Conservation (phyloP, 345 rosid species). For the Theobroma cacao region DNA sequence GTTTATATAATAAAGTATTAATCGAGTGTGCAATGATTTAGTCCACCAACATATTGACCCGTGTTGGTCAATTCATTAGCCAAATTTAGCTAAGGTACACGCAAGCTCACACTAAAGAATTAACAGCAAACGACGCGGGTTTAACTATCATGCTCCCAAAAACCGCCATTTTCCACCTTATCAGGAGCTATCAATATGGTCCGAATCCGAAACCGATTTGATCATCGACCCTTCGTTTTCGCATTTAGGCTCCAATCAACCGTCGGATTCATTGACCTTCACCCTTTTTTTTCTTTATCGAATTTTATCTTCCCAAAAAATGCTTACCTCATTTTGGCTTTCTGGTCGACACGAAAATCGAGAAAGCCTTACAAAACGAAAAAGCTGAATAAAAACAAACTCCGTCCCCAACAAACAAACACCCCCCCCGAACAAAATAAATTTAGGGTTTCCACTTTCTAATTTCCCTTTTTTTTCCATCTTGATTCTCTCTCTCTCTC, state of each 20-base stretch:
- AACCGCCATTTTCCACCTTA: background rate
- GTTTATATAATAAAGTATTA: no score
- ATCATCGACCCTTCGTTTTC: background rate
- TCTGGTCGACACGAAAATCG: background rate
- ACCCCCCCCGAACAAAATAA: background rate
- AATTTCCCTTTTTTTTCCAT: background rate
- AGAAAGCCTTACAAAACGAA: slow-evolving; percentile 6
- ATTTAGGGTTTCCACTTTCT: slow-evolving; percentile 28
- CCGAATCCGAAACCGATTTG: background rate
- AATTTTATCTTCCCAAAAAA: background rate
- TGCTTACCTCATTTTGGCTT: slow-evolving; percentile 13
- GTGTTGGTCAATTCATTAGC: no score
- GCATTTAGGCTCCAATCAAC: background rate
- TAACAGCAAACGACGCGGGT: background rate
- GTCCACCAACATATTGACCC: no score
- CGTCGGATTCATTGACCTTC: no score
- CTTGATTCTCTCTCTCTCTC: background rate
- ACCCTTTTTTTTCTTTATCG: no score
- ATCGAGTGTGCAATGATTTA: no score
- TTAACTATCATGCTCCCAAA: background rate
- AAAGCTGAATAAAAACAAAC: background rate
- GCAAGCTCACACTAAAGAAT: no score
- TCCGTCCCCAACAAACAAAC: background rate
- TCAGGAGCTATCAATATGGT: no score
- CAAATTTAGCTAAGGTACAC: background rate